Evolutionary conservation across 2,329 filamentous ascomycete genomes (phyloP).

Genomic region (Colletotrichum truncatum): DNA sequence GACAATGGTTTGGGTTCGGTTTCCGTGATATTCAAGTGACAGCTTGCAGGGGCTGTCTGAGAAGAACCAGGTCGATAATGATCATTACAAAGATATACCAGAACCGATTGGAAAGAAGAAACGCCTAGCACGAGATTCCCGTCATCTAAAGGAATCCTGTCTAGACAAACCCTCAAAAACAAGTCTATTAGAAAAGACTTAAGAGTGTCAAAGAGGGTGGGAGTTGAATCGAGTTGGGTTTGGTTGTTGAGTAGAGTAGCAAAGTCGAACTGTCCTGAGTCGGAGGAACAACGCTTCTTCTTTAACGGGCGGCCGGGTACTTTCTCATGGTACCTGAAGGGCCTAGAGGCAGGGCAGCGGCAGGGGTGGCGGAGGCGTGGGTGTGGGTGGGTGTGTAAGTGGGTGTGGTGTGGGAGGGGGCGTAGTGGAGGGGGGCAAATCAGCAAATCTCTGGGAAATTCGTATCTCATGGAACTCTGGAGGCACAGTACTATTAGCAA

Average conservation of each 20-base stretch:
- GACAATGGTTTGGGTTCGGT: neutral
- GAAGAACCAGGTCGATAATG: constrained; percentile 23
- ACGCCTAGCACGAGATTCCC: constrained; percentile 15
- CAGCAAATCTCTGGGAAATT: neutral
- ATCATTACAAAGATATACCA: constrained; percentile 20
- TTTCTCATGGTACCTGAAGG: constrained; percentile 18
- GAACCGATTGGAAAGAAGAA: neutral
- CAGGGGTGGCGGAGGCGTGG: constrained; percentile 22
- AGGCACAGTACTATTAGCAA: neutral
- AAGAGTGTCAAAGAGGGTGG: neutral
- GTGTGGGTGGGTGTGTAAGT: neutral
- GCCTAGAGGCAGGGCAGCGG: constrained; percentile 9
- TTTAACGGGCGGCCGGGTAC: constrained; percentile 24
- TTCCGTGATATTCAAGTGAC: constrained; percentile 21
- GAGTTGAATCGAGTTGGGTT: neutral
- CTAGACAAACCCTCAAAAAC: neutral
- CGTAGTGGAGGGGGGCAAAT: neutral
- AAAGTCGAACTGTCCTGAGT: neutral
- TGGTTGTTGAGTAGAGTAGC: neutral
- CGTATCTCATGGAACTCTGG: neutral
- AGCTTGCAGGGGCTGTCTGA: constrained; percentile 28
- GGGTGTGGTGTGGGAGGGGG: neutral
- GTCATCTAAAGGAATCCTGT: constrained; percentile 15
- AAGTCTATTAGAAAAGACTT: neutral
- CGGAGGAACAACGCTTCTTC: constrained; percentile 29